A percentile compares a stretch with the other conserved stretches of the same genome.
phyloP scores from a whole-genome alignment of 306 rosid genomes.

The Cucurbita moschata region DNA sequence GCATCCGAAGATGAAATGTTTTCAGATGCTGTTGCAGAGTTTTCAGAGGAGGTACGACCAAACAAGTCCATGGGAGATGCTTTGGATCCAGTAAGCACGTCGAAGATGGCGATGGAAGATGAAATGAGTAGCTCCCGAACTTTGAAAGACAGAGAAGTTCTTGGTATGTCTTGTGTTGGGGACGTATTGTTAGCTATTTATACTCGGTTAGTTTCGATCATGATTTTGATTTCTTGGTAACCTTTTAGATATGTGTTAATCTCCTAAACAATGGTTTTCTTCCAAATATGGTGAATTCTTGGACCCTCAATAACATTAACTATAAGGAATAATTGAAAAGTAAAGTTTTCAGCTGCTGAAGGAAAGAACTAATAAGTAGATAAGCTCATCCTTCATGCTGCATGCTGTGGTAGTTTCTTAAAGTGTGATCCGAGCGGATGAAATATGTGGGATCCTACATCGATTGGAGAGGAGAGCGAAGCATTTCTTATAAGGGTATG shows the following conservation, averaged over 20 bases:
- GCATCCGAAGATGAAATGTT: conserved; percentile 49
- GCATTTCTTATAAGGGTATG: no score
- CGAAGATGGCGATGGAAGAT: conserved; percentile 13
- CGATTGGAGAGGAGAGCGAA: no score
- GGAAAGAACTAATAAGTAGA: background rate
- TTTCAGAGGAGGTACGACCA: conserved; percentile 25
- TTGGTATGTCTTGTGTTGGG: conserved; percentile 26
- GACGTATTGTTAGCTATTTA: background rate
- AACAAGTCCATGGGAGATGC: conserved; percentile 9
- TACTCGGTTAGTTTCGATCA: background rate
- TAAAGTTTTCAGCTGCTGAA: background rate
- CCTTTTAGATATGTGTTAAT: background rate
- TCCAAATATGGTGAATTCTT: background rate
- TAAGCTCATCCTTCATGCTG: background rate
- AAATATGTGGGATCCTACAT: no score
- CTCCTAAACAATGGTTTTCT: background rate
- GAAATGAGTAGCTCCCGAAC: conserved; percentile 17
- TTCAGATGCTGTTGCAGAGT: conserved; percentile 64
- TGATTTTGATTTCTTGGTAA: background rate
- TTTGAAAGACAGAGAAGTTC: conserved; percentile 8
- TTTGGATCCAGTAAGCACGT: conserved; percentile 13
- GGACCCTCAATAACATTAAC: background rate
- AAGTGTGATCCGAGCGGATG: background rate
- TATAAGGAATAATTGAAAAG: background rate
- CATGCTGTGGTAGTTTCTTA: background rate